Evolutionary conservation across 768 basidiomycete species (phyloP), one percentile per base, ranked within the genome.

Genomic region (Porpolomopsis calyptriformis): DNA sequence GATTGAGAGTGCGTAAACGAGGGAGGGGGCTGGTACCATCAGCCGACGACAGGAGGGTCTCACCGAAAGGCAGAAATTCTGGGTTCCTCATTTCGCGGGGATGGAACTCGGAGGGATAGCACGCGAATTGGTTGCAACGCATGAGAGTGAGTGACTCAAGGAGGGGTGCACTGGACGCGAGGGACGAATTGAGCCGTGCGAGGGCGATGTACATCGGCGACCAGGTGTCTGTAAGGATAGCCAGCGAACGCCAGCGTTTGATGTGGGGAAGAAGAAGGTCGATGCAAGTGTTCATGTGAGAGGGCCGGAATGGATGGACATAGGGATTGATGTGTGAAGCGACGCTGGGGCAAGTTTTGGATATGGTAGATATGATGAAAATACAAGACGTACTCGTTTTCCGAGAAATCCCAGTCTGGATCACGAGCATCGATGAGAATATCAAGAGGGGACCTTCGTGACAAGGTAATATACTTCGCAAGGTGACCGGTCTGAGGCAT

Each of bases 401-500:
- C 77, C 9, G 64, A 59, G 51, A 75, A 78, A 54, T 77, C 71
- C 76, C 77, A 80, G 18, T 73, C 67, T 4, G 68, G 68, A 59
- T 80, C 78, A 43, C 77, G 68, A 19, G 69, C 75, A 51, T 79
- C 76, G 37, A 80, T 71, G 36, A 76, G 64, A 45, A 82, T 73
- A 48, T 77, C 72, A 18, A 80, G 56, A 0, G 76, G 68, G 51
- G 66, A 66, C 23, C 64, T 67, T 14, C 66, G 60, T 3, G 80
- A 79, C 18, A 72, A 67, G 14, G 60, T 51, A 11, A 80, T 64
- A 55, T 67, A 74, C 4, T 64, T 55, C 6, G 52, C 52, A 33
- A 77, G 60, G 47, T 66, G 70, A 3, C 52, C 60, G 1, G 61
- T 64, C 51, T 73, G 64, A 10, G 72, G 52, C 42, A 39, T 20